Base-by-base conservation (phyloP, 1,284 basidiomycete genomes). In the Laetiporus sulphureus region DNA sequence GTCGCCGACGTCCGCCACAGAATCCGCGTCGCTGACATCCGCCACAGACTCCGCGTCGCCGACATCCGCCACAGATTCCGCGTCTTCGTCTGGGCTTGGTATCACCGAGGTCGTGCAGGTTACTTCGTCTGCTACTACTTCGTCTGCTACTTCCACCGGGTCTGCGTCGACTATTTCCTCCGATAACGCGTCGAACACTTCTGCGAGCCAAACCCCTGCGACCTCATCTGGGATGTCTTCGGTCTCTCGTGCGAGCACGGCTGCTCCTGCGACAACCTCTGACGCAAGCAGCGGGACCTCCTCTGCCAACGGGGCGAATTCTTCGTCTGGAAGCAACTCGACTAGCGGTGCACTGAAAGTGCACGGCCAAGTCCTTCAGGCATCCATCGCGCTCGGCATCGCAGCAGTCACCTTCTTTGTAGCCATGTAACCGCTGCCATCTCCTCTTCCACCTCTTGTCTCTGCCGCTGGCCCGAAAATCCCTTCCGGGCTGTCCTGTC, bases 371-470 rank as follows among this genome's bases (percentile, higher is more conserved):
- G 37, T 49, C 34, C 38, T 51, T 38, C 49, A 46, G 27, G 52
- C 50, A 13, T 50, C 44, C 13, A 12, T 47, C 27, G 52, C 49
- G 31, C 50, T 56, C 15, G 44, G 48, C 18, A 40, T 47, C 22
- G 52, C 54, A 3, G 54, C 52, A 41, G 41, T 54, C 41, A 47
- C 54, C 36, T 54, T 56, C 46, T 44, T 44, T 3, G 45, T 47
- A 11, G 54, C 50, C 19, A 45, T 56, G 25, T 56, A 30, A 49
- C 27, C 8, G 18, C 5, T 19, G 25, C 11, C 32, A 24, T 30
- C 29, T 39, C 29, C 27, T 15, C 37, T 23, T 10, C 4, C 29
- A 20, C 20, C n/a, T n/a, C n/a, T n/a, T n/a, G n/a, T n/a, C n/a
- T n/a, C n/a, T n/a, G n/a, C n/a, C n/a, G n/a, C n/a, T n/a, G n/a